Evolutionary conservation across 1,284 basidiomycete species (phyloP), one percentile per base, ranked within the genome.

Genomic region (Kwoniella shivajii): DNA sequence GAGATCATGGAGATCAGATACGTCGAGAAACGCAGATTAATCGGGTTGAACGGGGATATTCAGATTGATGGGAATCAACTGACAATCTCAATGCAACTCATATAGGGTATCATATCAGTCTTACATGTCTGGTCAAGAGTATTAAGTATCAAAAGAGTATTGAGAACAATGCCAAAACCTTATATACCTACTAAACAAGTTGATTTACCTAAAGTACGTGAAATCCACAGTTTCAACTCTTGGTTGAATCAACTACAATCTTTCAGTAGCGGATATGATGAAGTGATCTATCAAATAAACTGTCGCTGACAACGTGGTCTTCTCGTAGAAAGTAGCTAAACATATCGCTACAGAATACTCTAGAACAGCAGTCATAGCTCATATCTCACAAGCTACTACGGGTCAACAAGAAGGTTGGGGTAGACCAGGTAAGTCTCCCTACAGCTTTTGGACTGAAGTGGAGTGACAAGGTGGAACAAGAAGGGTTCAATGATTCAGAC

Each of bases 401-500:
- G 84, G 83, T 1, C 78, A 80, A 58, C 90, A 89, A 64, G 84
- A 87, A 58, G 90, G 90, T 13, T 92, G 90, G 89, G 90, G 90
- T 16, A 78, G 81, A 63, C 89, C 86, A 57, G 87, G 88, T 85
- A 61, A 55, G 83, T 75, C 6, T 2, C 18, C 9, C 16, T 20
- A 6, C 24, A 20, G 6, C 4, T 7, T 31, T n/a, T 45, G 14
- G 9, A 26, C 18, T 14, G 33, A n/a, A n/a, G 10, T n/a, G 10
- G 37, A 6, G 22, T n/a, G n/a, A 7, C n/a, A n/a, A 39, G 37
- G 6, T 7, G 16, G 37, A 7, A 18, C 6, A n/a, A n/a, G 6
- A 39, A 7, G 16, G 37, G 37, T 6, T 6, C 37, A n/a, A 18
- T 6, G 37, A 39, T 39, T n/a, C 6, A 6, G n/a, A n/a, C n/a